These are phyloP conservation scores for Solanum pennellii DNA, from an alignment of 257 asterid genomes.

Conservation along the genomic window DNA sequence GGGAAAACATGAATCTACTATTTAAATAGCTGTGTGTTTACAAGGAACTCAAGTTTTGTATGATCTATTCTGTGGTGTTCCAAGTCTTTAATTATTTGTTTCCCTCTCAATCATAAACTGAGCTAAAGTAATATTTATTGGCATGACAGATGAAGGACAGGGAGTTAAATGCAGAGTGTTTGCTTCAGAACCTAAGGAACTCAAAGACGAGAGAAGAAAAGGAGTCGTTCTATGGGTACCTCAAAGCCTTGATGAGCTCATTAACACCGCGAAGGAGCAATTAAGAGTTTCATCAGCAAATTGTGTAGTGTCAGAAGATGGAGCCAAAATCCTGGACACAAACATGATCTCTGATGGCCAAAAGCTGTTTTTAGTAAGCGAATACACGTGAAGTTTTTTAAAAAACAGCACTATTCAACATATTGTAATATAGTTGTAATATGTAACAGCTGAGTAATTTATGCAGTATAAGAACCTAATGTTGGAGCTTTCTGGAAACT, in stretches of 20 bases:
- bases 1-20: neutral
- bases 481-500: neutral
- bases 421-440: neutral
- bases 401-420: neutral
- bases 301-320: constrained; percentile 20
- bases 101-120: neutral
- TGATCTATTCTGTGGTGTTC: neutral
- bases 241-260: constrained; percentile 25
- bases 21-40: neutral
- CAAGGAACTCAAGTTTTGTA: neutral
- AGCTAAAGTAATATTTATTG: neutral
- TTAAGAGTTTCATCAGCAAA: constrained; percentile 2
- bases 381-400: neutral
- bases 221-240: constrained; percentile 32
- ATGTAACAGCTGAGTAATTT: neutral
- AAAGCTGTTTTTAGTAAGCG: constrained; percentile 17
- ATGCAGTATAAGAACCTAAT: neutral
- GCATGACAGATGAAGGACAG: constrained; percentile 3
- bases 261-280: constrained; percentile 15
- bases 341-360: constrained; percentile 16
- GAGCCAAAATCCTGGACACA: constrained; percentile 25
- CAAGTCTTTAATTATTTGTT: neutral
- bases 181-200: constrained; percentile 17
- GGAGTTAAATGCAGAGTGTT: constrained; percentile 18
- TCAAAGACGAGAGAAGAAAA: constrained; percentile 10